Evolutionary conservation across 2,329 filamentous ascomycete species (phyloP).

Genomic region (Byssochlamys sp.): DNA sequence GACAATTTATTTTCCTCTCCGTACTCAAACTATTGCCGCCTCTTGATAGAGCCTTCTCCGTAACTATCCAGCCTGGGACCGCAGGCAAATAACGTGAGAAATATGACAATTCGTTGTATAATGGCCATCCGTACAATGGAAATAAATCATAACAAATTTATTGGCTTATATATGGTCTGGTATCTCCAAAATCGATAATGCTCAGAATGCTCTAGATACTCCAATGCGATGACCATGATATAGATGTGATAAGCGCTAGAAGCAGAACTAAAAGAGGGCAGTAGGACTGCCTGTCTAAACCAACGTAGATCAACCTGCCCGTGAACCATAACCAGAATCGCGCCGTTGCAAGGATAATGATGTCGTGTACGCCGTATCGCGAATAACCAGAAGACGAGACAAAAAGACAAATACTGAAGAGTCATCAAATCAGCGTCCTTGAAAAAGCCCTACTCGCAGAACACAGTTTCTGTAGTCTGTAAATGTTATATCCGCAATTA

Average conservation of each 20-base stretch:
- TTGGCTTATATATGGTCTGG: not conserved
- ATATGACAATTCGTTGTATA: not conserved
- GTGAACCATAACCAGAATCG: not conserved
- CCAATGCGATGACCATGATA: not conserved
- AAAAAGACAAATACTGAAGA: not conserved
- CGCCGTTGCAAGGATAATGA: slow-evolving; percentile 22
- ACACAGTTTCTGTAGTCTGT: not conserved
- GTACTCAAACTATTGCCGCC: no score
- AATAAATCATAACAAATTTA: not conserved
- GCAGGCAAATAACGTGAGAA: not conserved
- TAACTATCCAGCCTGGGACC: not conserved
- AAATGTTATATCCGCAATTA: not conserved
- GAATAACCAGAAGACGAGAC: not conserved
- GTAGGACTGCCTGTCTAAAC: not conserved
- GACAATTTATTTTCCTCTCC: no score
- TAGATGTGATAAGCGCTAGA: not conserved
- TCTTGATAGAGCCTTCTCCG: no score
- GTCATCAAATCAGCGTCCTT: not conserved
- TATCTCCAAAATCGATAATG: not conserved
- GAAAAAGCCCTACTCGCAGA: not conserved
- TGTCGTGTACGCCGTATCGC: slow-evolving; percentile 14
- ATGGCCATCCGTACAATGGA: not conserved
- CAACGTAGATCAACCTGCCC: not conserved
- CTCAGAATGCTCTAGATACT: not conserved
- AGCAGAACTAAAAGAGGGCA: not conserved